These are phyloP conservation scores for Linaria vulgaris DNA, from an alignment of 257 asterid species.

Conservation along the genomic window DNA sequence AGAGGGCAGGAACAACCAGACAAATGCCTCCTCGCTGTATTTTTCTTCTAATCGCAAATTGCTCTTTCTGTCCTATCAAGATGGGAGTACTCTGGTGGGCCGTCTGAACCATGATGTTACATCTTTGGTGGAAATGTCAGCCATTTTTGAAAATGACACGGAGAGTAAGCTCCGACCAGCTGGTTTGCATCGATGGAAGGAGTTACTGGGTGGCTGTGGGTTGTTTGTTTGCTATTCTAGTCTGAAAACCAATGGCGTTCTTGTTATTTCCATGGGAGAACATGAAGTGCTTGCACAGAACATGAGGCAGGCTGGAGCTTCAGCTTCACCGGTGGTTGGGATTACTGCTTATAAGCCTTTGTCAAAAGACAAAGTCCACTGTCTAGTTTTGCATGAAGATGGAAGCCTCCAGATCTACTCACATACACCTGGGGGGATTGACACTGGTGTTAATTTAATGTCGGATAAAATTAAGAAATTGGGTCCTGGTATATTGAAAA, in stretches of 20 bases:
- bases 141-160: slow-evolving; percentile 69
- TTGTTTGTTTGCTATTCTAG: slow-evolving; percentile 82
- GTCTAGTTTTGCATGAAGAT: slow-evolving; percentile 95
- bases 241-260: slow-evolving; percentile 71
- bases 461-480: slow-evolving; percentile 87
- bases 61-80: slow-evolving; percentile 87
- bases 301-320: slow-evolving; percentile 78
- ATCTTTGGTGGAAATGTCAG: slow-evolving; percentile 65
- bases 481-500: slow-evolving; percentile 83
- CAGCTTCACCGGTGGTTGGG: slow-evolving; percentile 91
- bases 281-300: slow-evolving; percentile 76
- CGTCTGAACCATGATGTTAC: slow-evolving; percentile 80
- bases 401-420: slow-evolving; percentile 98
- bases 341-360: slow-evolving; percentile 90
- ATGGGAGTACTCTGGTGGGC: slow-evolving; percentile 84
- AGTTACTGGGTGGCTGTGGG: slow-evolving; percentile 72
- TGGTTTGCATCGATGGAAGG: slow-evolving; percentile 94
- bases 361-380: slow-evolving; percentile 94
- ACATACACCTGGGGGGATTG: slow-evolving; percentile 74
- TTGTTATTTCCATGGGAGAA: slow-evolving; percentile 80
- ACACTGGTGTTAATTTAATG: slow-evolving; percentile 54
- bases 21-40: slow-evolving; percentile 76
- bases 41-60: slow-evolving; percentile 78
- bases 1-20: slow-evolving; percentile 55
- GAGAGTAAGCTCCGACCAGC: slow-evolving; percentile 82